Evolutionary conservation across 2,329 filamentous ascomycete species (phyloP), one percentile per base, ranked within the genome.

Genomic region (Shiraia sp.): DNA sequence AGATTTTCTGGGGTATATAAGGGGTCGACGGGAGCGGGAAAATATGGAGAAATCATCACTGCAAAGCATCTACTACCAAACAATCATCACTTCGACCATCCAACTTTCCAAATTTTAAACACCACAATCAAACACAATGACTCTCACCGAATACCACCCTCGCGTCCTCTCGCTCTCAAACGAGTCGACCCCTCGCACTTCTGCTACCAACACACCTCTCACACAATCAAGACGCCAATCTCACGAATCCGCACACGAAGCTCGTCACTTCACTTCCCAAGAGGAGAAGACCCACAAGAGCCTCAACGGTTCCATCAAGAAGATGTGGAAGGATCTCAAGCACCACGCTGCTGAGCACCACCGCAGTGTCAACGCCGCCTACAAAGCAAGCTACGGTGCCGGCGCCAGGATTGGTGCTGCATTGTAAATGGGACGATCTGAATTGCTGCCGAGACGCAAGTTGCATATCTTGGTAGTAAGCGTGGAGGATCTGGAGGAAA

Each of bases 291-390:
- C 51, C 0, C 49, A 56, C 14, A 52, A 45, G 38, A 49, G 40
- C 12, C 38, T 60, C 14, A 53, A 60, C 39, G 33, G 42, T 10
- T 55, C 53, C 22, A 49, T 63, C 36, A 63, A 56, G 51, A 57
- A 63, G 41, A 51, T 63, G 41, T 65, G 59, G 61, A 53, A 52
- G 25, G 49, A 50, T 5, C 39, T 65, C 40, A 65, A 65, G 51
- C 48, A 51, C 13, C 51, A 50, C 8, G 60, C 58, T 7, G 44
- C 29, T 10, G 61, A 65, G 53, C 61, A 65, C 32, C 61, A 65
- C 43, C 48, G 51, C 28, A 59, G 55, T 31, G 60, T 65, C 1
- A 65, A 65, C 24, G 54, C 57, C 0, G 61, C 61, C 2, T 63
- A 60, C 14, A 35, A 51, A 31, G 54, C 54, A 9, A 57, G 52